These are phyloP conservation scores for Didymella sp. DNA, from an alignment of 2,329 filamentous ascomycete genomes.

Conservation along the genomic window DNA sequence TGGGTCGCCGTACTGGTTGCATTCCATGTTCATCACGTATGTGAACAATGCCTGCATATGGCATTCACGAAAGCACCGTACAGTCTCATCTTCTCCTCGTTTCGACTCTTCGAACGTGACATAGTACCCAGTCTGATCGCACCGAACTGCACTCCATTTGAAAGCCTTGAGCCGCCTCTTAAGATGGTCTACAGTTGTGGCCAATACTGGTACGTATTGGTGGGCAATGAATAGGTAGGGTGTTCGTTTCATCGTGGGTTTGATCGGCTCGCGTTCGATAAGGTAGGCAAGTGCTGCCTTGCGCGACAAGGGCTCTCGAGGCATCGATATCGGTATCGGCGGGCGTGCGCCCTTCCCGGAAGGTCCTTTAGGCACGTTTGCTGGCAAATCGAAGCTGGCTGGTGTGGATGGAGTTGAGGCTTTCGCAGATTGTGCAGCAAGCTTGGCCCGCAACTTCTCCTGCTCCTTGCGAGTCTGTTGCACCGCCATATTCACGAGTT, in stretches of 20 bases:
- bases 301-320: constrained; percentile 53
- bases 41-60: constrained; percentile 88
- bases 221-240: constrained; percentile 93
- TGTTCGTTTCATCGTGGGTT: constrained; percentile 73
- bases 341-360: constrained; percentile 60
- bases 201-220: constrained; percentile 83
- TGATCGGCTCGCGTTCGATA: constrained; percentile 70
- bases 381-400: constrained; percentile 66
- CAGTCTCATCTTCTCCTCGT: constrained; percentile 78
- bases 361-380: constrained; percentile 86
- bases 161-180: constrained; percentile 87
- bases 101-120: constrained; percentile 85
- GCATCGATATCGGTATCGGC: constrained; percentile 46
- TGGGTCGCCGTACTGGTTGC: constrained; percentile 72
- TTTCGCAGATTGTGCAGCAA: constrained; percentile 38
- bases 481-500: constrained; percentile 77
- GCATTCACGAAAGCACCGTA: constrained; percentile 78
- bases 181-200: constrained; percentile 85
- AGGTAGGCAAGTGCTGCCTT: constrained; percentile 57
- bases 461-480: constrained; percentile 71
- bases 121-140: constrained; percentile 88
- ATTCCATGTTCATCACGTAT: constrained; percentile 90
- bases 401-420: constrained; percentile 31
- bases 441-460: constrained; percentile 52
- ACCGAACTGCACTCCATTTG: constrained; percentile 78